A percentile compares a stretch with the other conserved stretches of the same genome.
These are phyloP conservation scores for Quercus tomentella DNA, from an alignment of 331 rosid species.

Conservation along the genomic window DNA sequence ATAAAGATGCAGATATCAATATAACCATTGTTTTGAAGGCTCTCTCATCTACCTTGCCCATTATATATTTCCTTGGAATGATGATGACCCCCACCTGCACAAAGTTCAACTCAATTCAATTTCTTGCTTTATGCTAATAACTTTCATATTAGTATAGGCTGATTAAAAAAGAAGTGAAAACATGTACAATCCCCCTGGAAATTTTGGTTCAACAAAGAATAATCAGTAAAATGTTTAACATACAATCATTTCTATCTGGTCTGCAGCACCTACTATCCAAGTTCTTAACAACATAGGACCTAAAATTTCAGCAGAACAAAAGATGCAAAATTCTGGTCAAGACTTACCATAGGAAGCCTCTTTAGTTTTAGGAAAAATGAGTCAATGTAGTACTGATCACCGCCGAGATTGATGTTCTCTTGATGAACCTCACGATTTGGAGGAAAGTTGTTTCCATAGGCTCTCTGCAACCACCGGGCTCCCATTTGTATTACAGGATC, in stretches of 20 bases:
- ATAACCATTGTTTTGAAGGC: slow-evolving; percentile 90
- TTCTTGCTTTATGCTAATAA: background rate
- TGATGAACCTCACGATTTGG: slow-evolving; percentile 78
- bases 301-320: slow-evolving; percentile 1
- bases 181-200: background rate
- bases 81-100: slow-evolving; percentile 96
- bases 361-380: slow-evolving; percentile 83
- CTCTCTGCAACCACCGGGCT: slow-evolving; percentile 65
- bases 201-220: background rate
- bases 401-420: slow-evolving; percentile 73
- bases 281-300: background rate
- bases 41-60: slow-evolving; percentile 97
- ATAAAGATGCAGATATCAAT: slow-evolving; percentile 84
- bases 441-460: slow-evolving; percentile 66
- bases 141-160: background rate
- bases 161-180: background rate
- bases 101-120: slow-evolving; percentile 13
- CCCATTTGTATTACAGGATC: slow-evolving; percentile 58
- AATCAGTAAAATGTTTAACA: background rate
- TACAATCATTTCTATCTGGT: background rate
- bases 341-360: slow-evolving; percentile 91
- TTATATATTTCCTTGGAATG: slow-evolving; percentile 86
- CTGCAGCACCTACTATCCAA: background rate
- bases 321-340: slow-evolving; percentile 1
- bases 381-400: slow-evolving; percentile 75